These are phyloP conservation scores for Kwoniella mangroviensis DNA, from an alignment of 768 basidiomycete species.

Conservation along the genomic window DNA sequence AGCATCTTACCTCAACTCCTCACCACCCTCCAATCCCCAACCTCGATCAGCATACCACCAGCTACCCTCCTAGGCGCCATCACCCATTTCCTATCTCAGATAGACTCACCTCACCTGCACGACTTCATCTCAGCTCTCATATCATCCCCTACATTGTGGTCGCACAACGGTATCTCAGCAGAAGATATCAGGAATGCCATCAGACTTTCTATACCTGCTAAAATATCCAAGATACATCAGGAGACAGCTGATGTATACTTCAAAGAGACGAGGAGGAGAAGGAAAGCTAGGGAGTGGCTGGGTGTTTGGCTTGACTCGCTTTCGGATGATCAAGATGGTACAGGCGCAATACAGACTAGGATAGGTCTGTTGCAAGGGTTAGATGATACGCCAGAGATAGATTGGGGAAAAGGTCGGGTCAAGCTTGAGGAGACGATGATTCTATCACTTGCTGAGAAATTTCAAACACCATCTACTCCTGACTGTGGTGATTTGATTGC, in stretches of 20 bases:
- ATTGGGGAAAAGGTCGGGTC: conserved; percentile 22
- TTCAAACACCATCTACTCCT: background rate
- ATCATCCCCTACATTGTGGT: conserved; percentile 23
- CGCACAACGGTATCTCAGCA: background rate
- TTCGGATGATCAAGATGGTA: background rate
- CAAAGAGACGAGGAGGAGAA: conserved; percentile 2
- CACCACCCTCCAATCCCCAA: conserved; percentile 13
- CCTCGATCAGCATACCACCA: conserved; percentile 23
- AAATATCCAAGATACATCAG: conserved; percentile 9
- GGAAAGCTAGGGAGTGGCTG: conserved; percentile 26
- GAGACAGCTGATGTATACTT: conserved; percentile 18
- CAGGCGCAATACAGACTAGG: background rate
- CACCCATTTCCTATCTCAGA: conserved; percentile 40
- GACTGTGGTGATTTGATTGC: background rate
- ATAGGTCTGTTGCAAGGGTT: conserved; percentile 23
- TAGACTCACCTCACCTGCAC: conserved; percentile 9
- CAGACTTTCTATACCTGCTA: conserved; percentile 16
- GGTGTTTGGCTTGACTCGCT: background rate
- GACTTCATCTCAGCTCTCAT: conserved; percentile 20
- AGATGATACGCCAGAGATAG: conserved; percentile 9
- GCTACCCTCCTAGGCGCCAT: conserved; percentile 40
- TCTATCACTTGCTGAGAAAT: background rate
- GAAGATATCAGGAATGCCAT: conserved; percentile 21
- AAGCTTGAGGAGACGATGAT: conserved; percentile 31
- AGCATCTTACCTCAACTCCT: conserved; percentile 27